Base-by-base conservation (phyloP, 768 basidiomycete species). In the Amanita muscaria region DNA sequence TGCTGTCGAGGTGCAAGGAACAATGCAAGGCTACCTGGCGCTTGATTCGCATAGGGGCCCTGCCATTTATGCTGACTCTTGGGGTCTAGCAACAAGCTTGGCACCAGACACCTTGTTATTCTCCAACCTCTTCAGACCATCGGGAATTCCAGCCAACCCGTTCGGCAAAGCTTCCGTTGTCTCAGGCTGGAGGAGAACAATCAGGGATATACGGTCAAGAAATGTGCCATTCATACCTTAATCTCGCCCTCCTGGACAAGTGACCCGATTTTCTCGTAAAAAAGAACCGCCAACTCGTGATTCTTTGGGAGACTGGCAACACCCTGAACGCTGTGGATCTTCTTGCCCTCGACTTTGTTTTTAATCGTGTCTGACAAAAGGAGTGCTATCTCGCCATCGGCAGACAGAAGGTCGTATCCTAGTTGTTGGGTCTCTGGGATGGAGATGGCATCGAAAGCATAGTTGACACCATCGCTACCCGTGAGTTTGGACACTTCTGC, bases 41-140 rank as follows among this genome's bases (percentile, higher is more conserved):
- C n/a, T n/a, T n/a, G n/a, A n/a, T n/a, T n/a, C n/a, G n/a, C n/a
- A n/a, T n/a, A n/a, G n/a, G n/a, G n/a, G n/a, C n/a, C n/a, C 27
- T 29, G 16, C 16, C 18, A 15, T 27, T 40, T 10, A 40, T 11
- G 39, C 11, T 11, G 19, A 18, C 18, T 72, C 71, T 52, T 66
- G 65, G 3, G 73, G 74, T 30, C 54, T 65, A 46, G 59, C 60
- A 31, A 76, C 63, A 33, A 76, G 57, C 55, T 76, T 76, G 30
- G 59, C 53, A 5, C 65, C 69, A 32, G 70, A 70, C 27, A 73
- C 64, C 52, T 65, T 55, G 29, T 67, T 60, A 2, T 58, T 57
- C 47, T 61, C 56, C 53, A 76, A 53, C 34, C 65, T 57, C 56
- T 61, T 58, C 36, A 76, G 52, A 16, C 66, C 74, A n/a, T 59